Base-by-base conservation (phyloP, 495 filamentous ascomycete genomes). In the Hyphodiscus hymeniophilus region DNA sequence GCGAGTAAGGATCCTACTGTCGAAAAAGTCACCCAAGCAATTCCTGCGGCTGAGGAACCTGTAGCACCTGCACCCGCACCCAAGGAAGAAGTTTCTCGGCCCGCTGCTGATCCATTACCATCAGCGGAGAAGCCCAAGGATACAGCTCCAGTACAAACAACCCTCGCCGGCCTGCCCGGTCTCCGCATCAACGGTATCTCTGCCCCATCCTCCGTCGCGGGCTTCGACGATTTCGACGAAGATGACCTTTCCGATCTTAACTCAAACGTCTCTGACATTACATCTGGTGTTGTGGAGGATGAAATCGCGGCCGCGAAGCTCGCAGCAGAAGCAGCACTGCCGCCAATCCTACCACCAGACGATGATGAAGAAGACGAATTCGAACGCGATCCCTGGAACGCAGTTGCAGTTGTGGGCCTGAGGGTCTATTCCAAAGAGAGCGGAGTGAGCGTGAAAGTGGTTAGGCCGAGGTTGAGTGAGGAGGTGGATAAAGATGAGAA, bases 321-420 rank as follows among this genome's bases (percentile, higher is more conserved):
- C 5, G 26, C 33, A 24, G 50, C 38, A 17, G 30, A 35, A 45
- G 26, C 23, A n/a, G 11, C 18, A 8, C 17, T 16, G 4, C 11
- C 31, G 16, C 42, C 41, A 0, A 12, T 12, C 5, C 26, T 31
- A 31, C 33, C 32, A 8, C n/a, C 35, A 16, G 42, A 15, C 16
- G 44, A 23, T 8, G 44, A 47, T 32, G 38, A 47, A 7, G 44
- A 23, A 8, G 44, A 38, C 12, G 31, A 47, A 10, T 23, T 23
- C 13, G 31, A 47, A 26, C 20, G 26, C 10, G 35, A 90, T 48
- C 84, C 86, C 1, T 95, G 89, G 89, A 92, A 94, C 61, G 87
- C 89, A 0, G 79, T 91, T 0, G 87, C 79, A 35, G 85, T 90
- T 1, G 76, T 92, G 0, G 87, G 88, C 0, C 58, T 95, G 38